phyloP scores from a whole-genome alignment of 208 protist species.

The Trypanosoma vivax region DNA sequence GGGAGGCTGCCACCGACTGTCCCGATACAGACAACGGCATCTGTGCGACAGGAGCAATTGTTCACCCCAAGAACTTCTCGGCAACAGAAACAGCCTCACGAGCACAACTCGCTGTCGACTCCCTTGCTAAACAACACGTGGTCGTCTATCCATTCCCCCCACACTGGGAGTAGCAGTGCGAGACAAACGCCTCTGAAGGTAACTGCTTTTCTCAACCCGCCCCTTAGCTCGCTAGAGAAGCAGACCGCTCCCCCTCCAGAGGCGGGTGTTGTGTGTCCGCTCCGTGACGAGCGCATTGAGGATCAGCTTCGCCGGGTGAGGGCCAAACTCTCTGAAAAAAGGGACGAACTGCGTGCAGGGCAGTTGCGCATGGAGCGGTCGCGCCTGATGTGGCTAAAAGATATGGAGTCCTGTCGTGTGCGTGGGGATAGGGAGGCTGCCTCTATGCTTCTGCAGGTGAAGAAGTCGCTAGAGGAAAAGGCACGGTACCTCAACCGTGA shows the following conservation, averaged over 20 bases:
- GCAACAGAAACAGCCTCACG: not conserved
- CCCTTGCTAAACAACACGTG: not conserved
- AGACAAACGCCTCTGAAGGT: too few species aligned
- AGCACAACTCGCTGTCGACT: not conserved
- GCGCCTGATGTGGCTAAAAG: conserved; percentile 52
- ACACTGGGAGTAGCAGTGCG: not conserved
- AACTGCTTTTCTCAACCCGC: too few species aligned
- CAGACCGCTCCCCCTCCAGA: too few species aligned
- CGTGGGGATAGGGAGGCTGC: conserved; percentile 24
- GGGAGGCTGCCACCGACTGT: not conserved
- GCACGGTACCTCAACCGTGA: conserved; percentile 52
- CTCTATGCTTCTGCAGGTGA: conserved; percentile 31
- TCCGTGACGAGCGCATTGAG: conserved; percentile 2
- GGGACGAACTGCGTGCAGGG: conserved; percentile 20
- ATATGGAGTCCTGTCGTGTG: conserved; percentile 39
- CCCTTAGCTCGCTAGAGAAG: too few species aligned
- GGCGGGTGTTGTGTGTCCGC: not conserved
- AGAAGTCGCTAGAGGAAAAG: conserved; percentile 40
- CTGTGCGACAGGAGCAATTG: not conserved
- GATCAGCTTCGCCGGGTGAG: conserved; percentile 13
- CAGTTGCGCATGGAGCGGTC: conserved; percentile 23
- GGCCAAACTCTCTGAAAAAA: conserved; percentile 20
- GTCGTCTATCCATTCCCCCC: not conserved
- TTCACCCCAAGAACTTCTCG: not conserved
- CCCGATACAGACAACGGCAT: not conserved